These are phyloP conservation scores for Eucalyptus sp. DNA, from an alignment of 345 rosid genomes.

Conservation along the genomic window DNA sequence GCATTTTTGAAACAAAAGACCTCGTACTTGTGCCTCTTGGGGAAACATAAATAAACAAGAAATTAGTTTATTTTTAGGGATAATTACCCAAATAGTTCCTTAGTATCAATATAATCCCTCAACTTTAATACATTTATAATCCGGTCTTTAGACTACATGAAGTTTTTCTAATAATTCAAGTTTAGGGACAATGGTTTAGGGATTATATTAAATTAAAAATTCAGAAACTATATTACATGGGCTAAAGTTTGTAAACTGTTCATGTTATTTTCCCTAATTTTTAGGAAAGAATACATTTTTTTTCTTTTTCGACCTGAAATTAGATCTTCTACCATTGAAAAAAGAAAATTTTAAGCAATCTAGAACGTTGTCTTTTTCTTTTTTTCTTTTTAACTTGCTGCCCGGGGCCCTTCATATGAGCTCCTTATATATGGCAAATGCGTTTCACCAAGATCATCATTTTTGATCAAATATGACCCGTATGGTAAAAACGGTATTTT, in stretches of 20 bases:
- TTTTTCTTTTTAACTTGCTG: not conserved
- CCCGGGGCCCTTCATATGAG: not conserved
- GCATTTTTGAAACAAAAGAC: not conserved
- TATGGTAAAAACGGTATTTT: not conserved
- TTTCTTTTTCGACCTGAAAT: not conserved
- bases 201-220: too few relatives aligned
- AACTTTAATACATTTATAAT: too few relatives aligned
- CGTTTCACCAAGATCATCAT: not conserved
- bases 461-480: not conserved
- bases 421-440: not conserved
- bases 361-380: not conserved
- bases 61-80: not conserved
- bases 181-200: too few relatives aligned
- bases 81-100: not conserved
- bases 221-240: too few relatives aligned
- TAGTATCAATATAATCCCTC: not conserved
- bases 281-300: not conserved
- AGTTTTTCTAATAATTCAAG: too few relatives aligned
- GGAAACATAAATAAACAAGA: not conserved
- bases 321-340: not conserved
- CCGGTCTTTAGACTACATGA: too few relatives aligned
- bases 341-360: not conserved
- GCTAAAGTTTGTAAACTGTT: too few relatives aligned
- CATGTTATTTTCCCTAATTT: not conserved
- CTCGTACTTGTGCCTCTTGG: not conserved